Conservation (phyloP, 2,329 filamentous ascomycete genomes). For the Scleromitrula shiraiana region DNA sequence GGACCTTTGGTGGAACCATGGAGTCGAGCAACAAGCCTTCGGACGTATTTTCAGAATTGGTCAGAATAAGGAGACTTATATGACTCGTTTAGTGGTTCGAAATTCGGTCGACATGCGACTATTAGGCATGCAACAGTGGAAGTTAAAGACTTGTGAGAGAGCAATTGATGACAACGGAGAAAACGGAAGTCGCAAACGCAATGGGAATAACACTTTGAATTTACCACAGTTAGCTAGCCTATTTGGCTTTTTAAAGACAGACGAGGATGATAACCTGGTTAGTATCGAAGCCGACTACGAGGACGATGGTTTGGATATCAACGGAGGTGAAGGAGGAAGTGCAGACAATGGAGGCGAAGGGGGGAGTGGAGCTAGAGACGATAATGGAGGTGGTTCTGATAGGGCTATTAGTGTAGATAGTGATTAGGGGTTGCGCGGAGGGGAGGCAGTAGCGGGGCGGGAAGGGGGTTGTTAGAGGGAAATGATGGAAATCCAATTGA, state of each 20-base stretch:
- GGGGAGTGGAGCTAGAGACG: slow-evolving; percentile 48
- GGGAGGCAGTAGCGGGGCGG: neutral
- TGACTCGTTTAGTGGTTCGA: slow-evolving; percentile 48
- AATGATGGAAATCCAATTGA: too few species aligned
- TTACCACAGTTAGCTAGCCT: slow-evolving; percentile 37
- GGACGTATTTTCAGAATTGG: slow-evolving; percentile 56
- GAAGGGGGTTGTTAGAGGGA: too few species aligned
- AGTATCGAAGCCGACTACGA: slow-evolving; percentile 22
- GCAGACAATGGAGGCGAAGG: neutral
- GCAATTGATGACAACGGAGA: slow-evolving; percentile 21
- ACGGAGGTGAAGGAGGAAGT: slow-evolving; percentile 39
- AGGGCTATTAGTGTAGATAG: neutral
- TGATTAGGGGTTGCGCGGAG: neutral
- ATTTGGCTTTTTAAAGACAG: slow-evolving; percentile 36
- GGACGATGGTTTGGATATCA: too few species aligned
- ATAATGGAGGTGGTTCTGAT: slow-evolving; percentile 15
- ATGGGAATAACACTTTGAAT: slow-evolving; percentile 17
- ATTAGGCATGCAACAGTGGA: slow-evolving; percentile 45
- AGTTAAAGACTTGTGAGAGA: slow-evolving; percentile 39
- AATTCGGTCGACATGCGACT: slow-evolving; percentile 52
- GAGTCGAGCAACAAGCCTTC: slow-evolving; percentile 52
- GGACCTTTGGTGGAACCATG: slow-evolving; percentile 31
- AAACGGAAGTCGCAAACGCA: neutral
- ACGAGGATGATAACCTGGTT: slow-evolving; percentile 29
- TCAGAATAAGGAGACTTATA: slow-evolving; percentile 50